Conservation (phyloP, 306 rosid genomes). For the Ammopiptanthus mongolicus region DNA sequence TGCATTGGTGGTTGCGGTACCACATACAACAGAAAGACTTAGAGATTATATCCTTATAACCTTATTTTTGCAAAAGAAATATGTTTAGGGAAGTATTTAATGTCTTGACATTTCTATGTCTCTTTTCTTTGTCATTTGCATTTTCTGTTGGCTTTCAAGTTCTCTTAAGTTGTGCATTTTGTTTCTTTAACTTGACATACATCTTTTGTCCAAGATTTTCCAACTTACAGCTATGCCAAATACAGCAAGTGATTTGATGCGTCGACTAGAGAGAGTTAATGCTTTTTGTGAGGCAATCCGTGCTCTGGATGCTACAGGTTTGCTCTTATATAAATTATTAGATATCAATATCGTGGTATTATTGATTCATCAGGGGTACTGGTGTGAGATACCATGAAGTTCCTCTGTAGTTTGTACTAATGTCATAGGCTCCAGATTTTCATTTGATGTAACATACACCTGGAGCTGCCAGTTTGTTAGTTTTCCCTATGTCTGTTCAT, state of each 20-base stretch:
- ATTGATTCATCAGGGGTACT: background rate
- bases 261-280: conserved; percentile 65
- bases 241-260: conserved; percentile 55
- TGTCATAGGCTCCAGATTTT: background rate
- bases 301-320: conserved; percentile 96
- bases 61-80: background rate
- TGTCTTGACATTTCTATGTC: background rate
- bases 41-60: conserved; percentile 89
- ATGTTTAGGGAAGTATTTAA: background rate
- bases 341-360: background rate
- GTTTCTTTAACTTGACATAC: conserved; percentile 68
- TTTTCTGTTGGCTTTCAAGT: conserved; percentile 15
- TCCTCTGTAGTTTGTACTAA: background rate
- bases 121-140: conserved; percentile 13
- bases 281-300: conserved; percentile 97
- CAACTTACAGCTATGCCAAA: conserved; percentile 60
- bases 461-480: background rate
- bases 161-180: conserved; percentile 11
- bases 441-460: background rate
- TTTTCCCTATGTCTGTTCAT: background rate
- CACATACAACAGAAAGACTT: conserved; percentile 82
- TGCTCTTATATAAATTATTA: conserved; percentile 6
- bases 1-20: conserved; percentile 88
- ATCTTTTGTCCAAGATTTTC: conserved; percentile 94
- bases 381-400: background rate